Evolutionary conservation across 345 rosid genomes (phyloP), one percentile per base, ranked within the genome.

Genomic region (Aethionema arabicum): DNA sequence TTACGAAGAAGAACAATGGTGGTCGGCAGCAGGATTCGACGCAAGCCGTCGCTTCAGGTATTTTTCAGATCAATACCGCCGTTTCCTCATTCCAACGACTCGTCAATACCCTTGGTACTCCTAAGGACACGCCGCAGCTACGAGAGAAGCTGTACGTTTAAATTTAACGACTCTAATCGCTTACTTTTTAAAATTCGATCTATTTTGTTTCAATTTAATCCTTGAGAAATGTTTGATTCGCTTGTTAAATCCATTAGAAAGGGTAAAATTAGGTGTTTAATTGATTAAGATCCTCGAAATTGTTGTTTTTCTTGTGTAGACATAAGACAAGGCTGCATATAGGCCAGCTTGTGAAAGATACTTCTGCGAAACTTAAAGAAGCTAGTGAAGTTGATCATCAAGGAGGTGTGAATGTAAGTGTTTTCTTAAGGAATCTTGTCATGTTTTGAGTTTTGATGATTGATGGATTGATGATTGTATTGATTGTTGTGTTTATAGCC

Each of bases 31-130:
- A 85, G 62, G 95, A 87, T 56, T 69, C 95, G 42, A 85, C 96
- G 30, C 96, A 93, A 74, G 95, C 90, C 43, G 89, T 93, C 5
- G 96, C 91, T 8, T 87, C 97, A 9, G 99, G 97, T 32, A 83
- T 93, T n/a, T 93, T 93, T 82, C 97, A 86, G 84, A 93, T 90
- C 88, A 93, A 86, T 67, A 93, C 99, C 54, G 82, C 91, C 74
- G 97, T 93, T 35, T 82, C 92, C n/a, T 83, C 99, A 5, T 93
- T 90, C 73, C 91, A 84, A 37, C 79, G 99, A 0, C 97, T 90
- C 62, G 97, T 90, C 37, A 93, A 93, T 65, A 85, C 97, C 69
- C 96, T 90, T 42, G 97, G 99, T 7, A 93, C 96, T 52, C 97
- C 99, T 51, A 93, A 80, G 80, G 99, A 93, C 63, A 87, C 95